A percentile compares a stretch with the other conserved stretches of the same genome.
Evolutionary conservation across 2,329 filamentous ascomycete genomes (phyloP).

Genomic region (Fusarium begoniae): DNA sequence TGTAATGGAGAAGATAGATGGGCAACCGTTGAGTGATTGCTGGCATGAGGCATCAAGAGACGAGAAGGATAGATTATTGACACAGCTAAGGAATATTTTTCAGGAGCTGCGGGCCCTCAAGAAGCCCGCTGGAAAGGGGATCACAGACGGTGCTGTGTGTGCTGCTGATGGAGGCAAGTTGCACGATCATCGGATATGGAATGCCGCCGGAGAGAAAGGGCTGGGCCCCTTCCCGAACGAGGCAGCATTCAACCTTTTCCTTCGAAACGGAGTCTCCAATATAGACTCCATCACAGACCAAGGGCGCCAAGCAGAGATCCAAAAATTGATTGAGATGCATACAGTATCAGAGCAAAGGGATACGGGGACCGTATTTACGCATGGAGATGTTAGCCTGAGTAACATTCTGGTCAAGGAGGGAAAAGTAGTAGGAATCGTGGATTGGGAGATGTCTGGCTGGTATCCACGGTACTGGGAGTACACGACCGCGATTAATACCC

Average conservation of each 20-base stretch:
- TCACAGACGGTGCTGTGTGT: background rate
- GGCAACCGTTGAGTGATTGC: background rate
- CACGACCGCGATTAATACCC: background rate
- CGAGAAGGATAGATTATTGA: background rate
- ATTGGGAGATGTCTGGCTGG: background rate
- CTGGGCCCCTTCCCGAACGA: background rate
- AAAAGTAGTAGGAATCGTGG: background rate
- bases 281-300: background rate
- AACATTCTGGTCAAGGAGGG: background rate
- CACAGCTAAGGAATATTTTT: background rate
- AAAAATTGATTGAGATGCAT: background rate
- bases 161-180: background rate
- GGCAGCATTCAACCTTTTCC: background rate
- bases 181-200: background rate
- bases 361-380: background rate
- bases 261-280: background rate
- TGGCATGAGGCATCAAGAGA: background rate
- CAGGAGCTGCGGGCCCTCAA: background rate
- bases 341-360: background rate
- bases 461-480: background rate
- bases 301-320: background rate
- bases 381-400: background rate
- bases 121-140: background rate
- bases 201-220: background rate
- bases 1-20: background rate